Percentiles rank a stretch among this genome's conserved stretches.
Conservation (phyloP, 208 protist species). For the Leishmania lainsoni region DNA sequence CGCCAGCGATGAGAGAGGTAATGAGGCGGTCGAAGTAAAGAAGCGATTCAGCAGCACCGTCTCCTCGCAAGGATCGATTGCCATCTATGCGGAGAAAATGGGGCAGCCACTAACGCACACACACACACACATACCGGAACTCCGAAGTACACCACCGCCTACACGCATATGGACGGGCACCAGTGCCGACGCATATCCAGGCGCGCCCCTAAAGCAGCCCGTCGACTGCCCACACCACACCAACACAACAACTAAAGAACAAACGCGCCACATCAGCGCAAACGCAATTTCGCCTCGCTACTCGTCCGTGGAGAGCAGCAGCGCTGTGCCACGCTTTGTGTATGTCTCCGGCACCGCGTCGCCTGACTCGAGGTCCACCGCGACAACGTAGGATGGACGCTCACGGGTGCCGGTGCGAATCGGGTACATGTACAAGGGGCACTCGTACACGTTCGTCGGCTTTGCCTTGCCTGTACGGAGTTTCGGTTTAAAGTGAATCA, state of each 20-base stretch:
- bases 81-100: constrained; percentile 14
- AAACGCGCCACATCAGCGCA: not conserved
- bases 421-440: constrained; percentile 98
- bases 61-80: constrained; percentile 12
- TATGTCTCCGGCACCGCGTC: constrained; percentile 94
- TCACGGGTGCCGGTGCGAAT: constrained; percentile 96
- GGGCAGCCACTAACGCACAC: not conserved
- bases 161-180: not conserved
- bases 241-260: not conserved
- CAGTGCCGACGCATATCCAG: not conserved
- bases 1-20: not conserved
- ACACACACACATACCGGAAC: not conserved
- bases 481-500: constrained; percentile 98
- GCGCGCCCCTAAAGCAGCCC: not conserved
- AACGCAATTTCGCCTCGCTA: constrained; percentile 32
- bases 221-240: not conserved
- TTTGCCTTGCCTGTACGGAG: constrained; percentile 86
- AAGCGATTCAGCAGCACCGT: not conserved
- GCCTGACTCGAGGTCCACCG: constrained; percentile 94
- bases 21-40: not conserved
- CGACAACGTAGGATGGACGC: constrained; percentile 95
- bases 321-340: constrained; percentile 97
- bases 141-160: not conserved
- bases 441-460: constrained; percentile 87
- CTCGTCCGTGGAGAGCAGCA: constrained; percentile 95